Percentiles rank a stretch among this genome's conserved stretches.
These are phyloP conservation scores for Lepraria neglecta DNA, from an alignment of 495 filamentous ascomycete genomes.

Conservation along the genomic window DNA sequence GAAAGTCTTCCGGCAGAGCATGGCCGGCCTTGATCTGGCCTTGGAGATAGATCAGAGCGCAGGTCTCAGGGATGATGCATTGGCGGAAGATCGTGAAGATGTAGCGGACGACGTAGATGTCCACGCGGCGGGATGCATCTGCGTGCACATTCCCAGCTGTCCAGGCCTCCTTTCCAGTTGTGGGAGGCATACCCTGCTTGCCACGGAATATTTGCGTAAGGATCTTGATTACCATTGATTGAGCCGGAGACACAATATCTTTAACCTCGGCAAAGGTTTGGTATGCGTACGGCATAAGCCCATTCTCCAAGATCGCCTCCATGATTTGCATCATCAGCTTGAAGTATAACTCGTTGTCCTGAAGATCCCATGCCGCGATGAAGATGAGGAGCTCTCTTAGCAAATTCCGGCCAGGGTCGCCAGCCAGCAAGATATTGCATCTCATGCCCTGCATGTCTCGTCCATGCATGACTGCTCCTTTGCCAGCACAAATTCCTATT, in stretches of 20 bases:
- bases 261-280: conserved; percentile 84
- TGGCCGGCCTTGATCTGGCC: conserved; percentile 70
- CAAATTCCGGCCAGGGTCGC: conserved; percentile 79
- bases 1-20: conserved; percentile 72
- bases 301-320: conserved; percentile 80
- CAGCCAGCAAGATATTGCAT: conserved; percentile 79
- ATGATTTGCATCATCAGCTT: conserved; percentile 94
- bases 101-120: conserved; percentile 71
- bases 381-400: conserved; percentile 88
- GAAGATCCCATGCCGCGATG: conserved; percentile 91
- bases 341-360: conserved; percentile 85
- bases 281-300: conserved; percentile 83
- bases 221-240: conserved; percentile 84
- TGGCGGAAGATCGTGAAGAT: conserved; percentile 87
- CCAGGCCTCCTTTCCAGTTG: conserved; percentile 42
- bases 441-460: conserved; percentile 78
- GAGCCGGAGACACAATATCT: conserved; percentile 90
- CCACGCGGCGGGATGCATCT: conserved; percentile 44
- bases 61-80: conserved; percentile 85
- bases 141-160: conserved; percentile 38
- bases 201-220: conserved; percentile 82
- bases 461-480: conserved; percentile 35
- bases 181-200: conserved; percentile 52
- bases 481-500: conserved; percentile 72
- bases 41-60: conserved; percentile 86